A percentile compares a stretch with the other conserved stretches of the same genome.
Evolutionary conservation across 1,284 basidiomycete species (phyloP).

Genomic region (Apiotrichum sp.): DNA sequence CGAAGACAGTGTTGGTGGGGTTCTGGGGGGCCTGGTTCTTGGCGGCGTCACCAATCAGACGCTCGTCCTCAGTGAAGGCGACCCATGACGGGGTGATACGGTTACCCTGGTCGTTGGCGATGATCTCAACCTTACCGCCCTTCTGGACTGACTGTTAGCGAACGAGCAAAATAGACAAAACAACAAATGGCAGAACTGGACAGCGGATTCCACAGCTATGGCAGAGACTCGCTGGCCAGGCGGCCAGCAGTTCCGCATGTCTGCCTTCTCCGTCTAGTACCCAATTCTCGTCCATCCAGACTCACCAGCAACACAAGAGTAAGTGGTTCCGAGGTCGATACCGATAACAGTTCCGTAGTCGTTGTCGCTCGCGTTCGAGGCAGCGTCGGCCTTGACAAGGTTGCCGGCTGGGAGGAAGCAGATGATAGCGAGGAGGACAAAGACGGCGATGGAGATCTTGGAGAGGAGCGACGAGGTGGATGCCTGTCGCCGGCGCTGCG

Average conservation of each 20-base stretch:
- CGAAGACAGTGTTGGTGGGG: constrained; percentile 92
- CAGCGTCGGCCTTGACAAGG: constrained; percentile 41
- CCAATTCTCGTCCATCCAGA: constrained; percentile 2
- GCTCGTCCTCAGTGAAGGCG: constrained; percentile 83
- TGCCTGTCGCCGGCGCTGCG: constrained; percentile 15
- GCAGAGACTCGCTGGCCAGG: too few species aligned
- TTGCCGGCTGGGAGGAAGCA: constrained; percentile 41
- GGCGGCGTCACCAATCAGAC: constrained; percentile 76
- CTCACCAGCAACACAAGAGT: constrained; percentile 53
- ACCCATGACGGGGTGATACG: constrained; percentile 97
- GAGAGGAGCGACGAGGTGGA: constrained; percentile 23
- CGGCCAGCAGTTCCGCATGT: too few species aligned
- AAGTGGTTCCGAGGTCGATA: constrained; percentile 59
- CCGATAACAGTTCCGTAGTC: constrained; percentile 90
- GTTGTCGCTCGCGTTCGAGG: constrained; percentile 47
- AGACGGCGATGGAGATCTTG: constrained; percentile 41
- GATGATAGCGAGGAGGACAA: constrained; percentile 46
- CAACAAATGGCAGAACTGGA: constrained; percentile 31
- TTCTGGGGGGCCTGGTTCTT: constrained; percentile 79
- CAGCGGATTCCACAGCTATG: too few species aligned
- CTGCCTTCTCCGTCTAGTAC: not conserved
- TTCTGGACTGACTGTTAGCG: constrained; percentile 66
- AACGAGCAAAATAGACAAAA: too few species aligned
- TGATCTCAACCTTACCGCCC: constrained; percentile 88
- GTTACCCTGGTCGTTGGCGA: constrained; percentile 95